Base-by-base conservation (phyloP, 495 filamentous ascomycete genomes). In the Glonium stellatum region DNA sequence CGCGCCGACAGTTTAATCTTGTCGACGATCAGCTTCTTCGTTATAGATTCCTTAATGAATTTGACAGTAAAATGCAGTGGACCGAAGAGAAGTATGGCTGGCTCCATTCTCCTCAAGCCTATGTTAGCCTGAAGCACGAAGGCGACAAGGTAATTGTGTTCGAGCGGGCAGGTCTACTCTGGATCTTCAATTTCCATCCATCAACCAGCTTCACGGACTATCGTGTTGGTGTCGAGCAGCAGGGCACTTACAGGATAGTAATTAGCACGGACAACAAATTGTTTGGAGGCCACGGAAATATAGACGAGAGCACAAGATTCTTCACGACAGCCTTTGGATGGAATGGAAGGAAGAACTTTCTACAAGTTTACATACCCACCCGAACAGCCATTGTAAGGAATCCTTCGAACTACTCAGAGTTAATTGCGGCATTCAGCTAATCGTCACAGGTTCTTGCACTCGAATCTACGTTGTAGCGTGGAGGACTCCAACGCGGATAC, bases 181-280 rank as follows among this genome's bases (percentile, higher is more conserved):
- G 89, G 81, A 82, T 96, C 65, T 97, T 98, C 80, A 98, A 98
- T 74, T 96, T 96, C 79, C 85, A 97, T 70, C 86, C 89, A 5
- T 81, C 81, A n/a, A 67, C 86, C 46, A 95, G 89, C 78, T 98
- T 86, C 71, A 83, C 89, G 18, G 95, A 97, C 70, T 98, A 96
- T 69, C 80, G 95, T 19, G 85, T 97, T 58, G 93, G 93, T 0
- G 80, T 98, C 50, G 89, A 97, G 53, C 76, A 80, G 10, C 70
- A 85, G 1, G 93, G 93, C 19, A 96, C 89, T 12, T 98, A 98
- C 72, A 80, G 84, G 35, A 86, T 97, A 60, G 85, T 97, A 5
- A 78, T 98, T 31, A 89, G 95, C 68, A 83, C 86, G 5, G 93
- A 98, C 70, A 79, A 80, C 46, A 75, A 79, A 65, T 86, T 79